Percentiles rank a stretch among this genome's conserved stretches.
Conservation (phyloP, 441 rosid species). For the Metrosideros polymorpha region DNA sequence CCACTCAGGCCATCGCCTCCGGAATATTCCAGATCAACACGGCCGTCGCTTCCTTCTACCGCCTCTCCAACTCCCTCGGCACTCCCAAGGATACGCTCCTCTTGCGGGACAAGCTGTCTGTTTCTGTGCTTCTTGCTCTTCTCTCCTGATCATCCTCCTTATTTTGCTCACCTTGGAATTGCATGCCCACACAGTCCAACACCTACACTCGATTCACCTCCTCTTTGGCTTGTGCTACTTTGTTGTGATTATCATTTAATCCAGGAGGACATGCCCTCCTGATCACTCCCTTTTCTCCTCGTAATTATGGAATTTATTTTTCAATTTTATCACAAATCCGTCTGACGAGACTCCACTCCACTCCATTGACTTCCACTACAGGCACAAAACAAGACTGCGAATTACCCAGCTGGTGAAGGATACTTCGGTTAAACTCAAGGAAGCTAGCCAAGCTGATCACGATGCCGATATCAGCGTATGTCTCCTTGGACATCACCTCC, state of each 20-base stretch:
- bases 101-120: constrained; percentile 60
- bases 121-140: not conserved
- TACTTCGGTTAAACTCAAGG: constrained; percentile 64
- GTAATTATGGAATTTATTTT: not conserved
- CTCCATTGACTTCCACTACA: constrained; percentile 7
- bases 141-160: not conserved
- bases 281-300: not conserved
- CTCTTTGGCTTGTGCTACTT: not conserved
- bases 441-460: constrained; percentile 65
- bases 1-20: constrained; percentile 66
- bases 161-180: not conserved
- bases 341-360: not conserved
- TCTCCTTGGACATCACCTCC: not conserved
- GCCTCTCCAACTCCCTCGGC: constrained; percentile 70
- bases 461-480: constrained; percentile 45
- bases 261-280: not conserved
- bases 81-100: constrained; percentile 72
- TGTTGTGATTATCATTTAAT: not conserved
- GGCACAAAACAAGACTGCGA: constrained; percentile 58
- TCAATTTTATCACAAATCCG: not conserved
- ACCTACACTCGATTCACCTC: not conserved
- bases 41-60: constrained; percentile 59
- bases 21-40: constrained; percentile 77
- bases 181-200: not conserved
- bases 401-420: constrained; percentile 64